phyloP scores from a whole-genome alignment of 2,329 filamentous ascomycete genomes.

The Emmonsia crescens region DNA sequence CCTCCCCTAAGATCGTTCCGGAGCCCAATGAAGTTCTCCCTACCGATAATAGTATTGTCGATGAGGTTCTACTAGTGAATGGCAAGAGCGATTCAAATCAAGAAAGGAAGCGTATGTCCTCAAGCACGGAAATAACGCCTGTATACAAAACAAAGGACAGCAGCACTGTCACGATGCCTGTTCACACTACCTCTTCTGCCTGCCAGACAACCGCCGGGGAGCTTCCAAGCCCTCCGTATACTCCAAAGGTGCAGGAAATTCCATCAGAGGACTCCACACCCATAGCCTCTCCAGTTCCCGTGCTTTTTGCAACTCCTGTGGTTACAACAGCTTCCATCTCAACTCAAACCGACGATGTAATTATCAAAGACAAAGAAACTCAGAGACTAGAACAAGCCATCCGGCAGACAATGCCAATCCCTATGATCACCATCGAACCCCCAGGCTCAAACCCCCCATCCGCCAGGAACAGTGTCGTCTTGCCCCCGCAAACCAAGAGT shows the following conservation, averaged over 20 bases:
- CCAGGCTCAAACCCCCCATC: constrained; percentile 74
- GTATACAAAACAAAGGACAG: constrained; percentile 16
- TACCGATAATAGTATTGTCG: neutral
- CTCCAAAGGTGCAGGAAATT: constrained; percentile 21
- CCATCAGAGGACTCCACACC: constrained; percentile 5
- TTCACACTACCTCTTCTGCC: constrained; percentile 32
- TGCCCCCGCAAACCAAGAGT: constrained; percentile 72
- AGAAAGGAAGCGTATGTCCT: constrained; percentile 53
- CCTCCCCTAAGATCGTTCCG: constrained; percentile 47
- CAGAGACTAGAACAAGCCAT: constrained; percentile 11
- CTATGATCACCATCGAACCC: constrained; percentile 84
- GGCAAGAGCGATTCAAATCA: constrained; percentile 60
- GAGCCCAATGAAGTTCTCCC: constrained; percentile 12
- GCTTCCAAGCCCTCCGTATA: constrained; percentile 26
- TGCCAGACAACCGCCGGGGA: constrained; percentile 34
- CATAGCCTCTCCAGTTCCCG: neutral
- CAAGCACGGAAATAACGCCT: neutral
- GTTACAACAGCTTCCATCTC: constrained; percentile 10
- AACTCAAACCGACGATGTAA: constrained; percentile 26
- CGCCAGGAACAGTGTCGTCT: constrained; percentile 60
- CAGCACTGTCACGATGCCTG: constrained; percentile 23
- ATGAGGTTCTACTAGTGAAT: constrained; percentile 3
- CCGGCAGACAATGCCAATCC: constrained; percentile 45
- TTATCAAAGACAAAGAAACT: constrained; percentile 11
- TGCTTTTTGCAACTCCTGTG: neutral